Evolutionary conservation across 2,329 filamentous ascomycete species (phyloP), one percentile per base, ranked within the genome.

Genomic region (Sclerotinia subarctica): DNA sequence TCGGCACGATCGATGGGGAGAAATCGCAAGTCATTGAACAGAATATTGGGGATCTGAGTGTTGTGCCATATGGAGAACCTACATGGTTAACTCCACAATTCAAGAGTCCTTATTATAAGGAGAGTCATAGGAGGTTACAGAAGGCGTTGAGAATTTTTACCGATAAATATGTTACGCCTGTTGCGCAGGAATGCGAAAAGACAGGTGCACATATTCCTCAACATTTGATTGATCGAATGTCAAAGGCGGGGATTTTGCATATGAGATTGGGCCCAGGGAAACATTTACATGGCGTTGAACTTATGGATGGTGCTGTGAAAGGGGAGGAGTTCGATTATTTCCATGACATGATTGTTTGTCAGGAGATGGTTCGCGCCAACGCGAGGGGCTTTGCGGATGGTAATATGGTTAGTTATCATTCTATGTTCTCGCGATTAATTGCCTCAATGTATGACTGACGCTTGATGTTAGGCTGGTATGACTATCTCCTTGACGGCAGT

Each of bases 251-350:
- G 69, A 81, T 96, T 54, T 80, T 95, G 57, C 92, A 92, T 74
- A 94, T 95, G 91, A 87, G 92, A 19, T 80, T 96, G 58, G 92
- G 92, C 0, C 93, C 93, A 0, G 93, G 92, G 17, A 91, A 91
- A 80, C 92, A 96, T 78, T 80, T 96, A 64, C 86, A 93, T 75
- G 90, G 90, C 26, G 84, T 89, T 46, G 82, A 84, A 21, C 79
- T 96, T 51, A 79, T 94, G 66, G 85, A 84, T 69, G 91, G 91
- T 56, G 89, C 83, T 21, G 84, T 93, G 66, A 86, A 91, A 76
- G 90, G 90, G 63, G 87, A 93, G 78, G 89, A 94, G 70, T 96
- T 94, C 74, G 92, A 96, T 78, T 94, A 93, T 79, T 92, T 96
- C 79, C 92, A 95, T 78, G 92, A 95, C 77, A 78, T 95, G 77